Evolutionary conservation across 805 yeast species (phyloP).

Genomic region (Cyberlindnera maritima): DNA sequence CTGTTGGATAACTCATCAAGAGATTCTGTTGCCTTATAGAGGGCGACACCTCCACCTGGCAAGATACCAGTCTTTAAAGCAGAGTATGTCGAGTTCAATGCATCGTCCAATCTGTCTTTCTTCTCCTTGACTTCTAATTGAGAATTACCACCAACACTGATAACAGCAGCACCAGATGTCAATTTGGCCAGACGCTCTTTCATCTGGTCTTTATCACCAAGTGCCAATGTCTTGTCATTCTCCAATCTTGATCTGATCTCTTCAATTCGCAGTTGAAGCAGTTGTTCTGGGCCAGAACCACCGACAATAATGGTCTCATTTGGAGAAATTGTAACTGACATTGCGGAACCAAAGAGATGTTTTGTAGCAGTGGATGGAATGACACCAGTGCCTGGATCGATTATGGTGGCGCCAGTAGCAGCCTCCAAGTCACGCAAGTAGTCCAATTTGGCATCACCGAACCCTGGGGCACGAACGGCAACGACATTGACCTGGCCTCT

Average conservation of each 20-base stretch:
- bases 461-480: conserved; percentile 98
- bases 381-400: conserved; percentile 89
- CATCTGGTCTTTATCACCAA: conserved; percentile 91
- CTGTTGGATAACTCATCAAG: conserved; percentile 52
- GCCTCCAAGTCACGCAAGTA: conserved; percentile 94
- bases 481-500: conserved; percentile 98
- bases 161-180: conserved; percentile 97
- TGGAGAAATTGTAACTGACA: conserved; percentile 88
- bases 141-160: conserved; percentile 95
- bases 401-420: conserved; percentile 84
- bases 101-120: conserved; percentile 99
- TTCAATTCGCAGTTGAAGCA: conserved; percentile 82
- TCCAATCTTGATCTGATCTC: conserved; percentile 84
- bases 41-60: conserved; percentile 99
- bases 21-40: conserved; percentile 82
- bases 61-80: conserved; percentile 98
- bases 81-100: conserved; percentile 97
- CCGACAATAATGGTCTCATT: conserved; percentile 93
- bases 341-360: conserved; percentile 88
- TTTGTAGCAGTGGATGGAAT: conserved; percentile 93
- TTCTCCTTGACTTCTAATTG: conserved; percentile 99
- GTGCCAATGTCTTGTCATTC: conserved; percentile 63
- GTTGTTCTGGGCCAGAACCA: conserved; percentile 86
- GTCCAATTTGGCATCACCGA: conserved; percentile 98
- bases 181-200: conserved; percentile 97